These are phyloP conservation scores for Candida khao-thaluensis DNA, from an alignment of 805 yeast genomes.

Conservation along the genomic window DNA sequence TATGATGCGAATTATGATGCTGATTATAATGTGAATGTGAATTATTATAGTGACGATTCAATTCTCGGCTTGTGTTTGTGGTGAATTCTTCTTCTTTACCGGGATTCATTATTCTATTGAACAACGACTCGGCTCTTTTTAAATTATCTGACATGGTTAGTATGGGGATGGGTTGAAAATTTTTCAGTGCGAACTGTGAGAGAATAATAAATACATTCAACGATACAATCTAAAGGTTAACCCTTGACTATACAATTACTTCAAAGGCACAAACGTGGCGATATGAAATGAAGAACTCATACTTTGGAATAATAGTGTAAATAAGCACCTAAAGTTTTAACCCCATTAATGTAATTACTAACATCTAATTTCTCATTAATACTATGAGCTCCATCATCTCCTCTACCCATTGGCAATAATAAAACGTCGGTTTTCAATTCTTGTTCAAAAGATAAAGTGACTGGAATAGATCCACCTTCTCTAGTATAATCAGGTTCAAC, in stretches of 20 bases:
- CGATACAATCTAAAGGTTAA: too few species aligned
- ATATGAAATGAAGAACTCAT: too few species aligned
- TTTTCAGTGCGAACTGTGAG: conserved; percentile 6
- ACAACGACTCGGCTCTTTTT: conserved; percentile 46
- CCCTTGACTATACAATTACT: neutral
- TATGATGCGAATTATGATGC: conserved; percentile 11
- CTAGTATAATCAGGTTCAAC: conserved; percentile 95
- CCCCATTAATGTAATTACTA: conserved; percentile 87
- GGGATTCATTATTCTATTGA: conserved; percentile 47
- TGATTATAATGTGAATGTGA: conserved; percentile 6
- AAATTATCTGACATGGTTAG: conserved; percentile 43
- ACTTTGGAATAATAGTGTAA: conserved; percentile 70
- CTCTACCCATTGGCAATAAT: conserved; percentile 95
- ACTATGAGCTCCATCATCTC: conserved; percentile 99
- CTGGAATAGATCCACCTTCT: conserved; percentile 99
- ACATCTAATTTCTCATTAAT: conserved; percentile 92
- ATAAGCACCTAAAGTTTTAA: conserved; percentile 90
- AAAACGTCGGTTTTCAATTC: conserved; percentile 81
- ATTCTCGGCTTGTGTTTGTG: neutral
- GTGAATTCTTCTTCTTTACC: conserved; percentile 14
- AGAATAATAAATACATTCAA: too few species aligned
- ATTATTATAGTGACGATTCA: conserved; percentile 2
- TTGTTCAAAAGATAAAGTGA: conserved; percentile 90
- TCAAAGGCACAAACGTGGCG: neutral
- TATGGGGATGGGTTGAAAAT: neutral